Evolutionary conservation across 441 rosid species (phyloP).

Genomic region (Mallotus repandus): DNA sequence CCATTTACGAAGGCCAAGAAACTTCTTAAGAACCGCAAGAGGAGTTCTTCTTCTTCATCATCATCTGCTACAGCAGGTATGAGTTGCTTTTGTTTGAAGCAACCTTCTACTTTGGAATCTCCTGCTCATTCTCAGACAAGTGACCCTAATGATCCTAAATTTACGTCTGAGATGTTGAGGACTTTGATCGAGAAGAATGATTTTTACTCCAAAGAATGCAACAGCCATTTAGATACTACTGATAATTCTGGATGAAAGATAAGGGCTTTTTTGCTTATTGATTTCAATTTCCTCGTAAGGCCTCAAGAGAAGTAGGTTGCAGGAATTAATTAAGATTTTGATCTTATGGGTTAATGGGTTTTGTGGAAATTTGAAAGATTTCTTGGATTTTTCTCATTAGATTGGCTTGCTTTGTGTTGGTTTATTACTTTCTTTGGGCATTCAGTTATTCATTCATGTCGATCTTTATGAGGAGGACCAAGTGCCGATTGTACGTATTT

Average conservation of each 20-base stretch:
- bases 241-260: background rate
- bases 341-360: background rate
- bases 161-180: slow-evolving; percentile 43
- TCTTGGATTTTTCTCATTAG: background rate
- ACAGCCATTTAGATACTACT: slow-evolving; percentile 6
- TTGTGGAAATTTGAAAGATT: background rate
- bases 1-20: slow-evolving; percentile 29
- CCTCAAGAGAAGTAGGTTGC: background rate
- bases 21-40: slow-evolving; percentile 3
- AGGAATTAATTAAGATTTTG: background rate
- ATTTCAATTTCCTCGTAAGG: background rate
- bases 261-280: background rate
- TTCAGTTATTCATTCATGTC: slow-evolving; percentile 1
- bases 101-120: slow-evolving; percentile 37
- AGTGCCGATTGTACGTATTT: too few relatives aligned
- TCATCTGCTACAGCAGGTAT: slow-evolving; percentile 8
- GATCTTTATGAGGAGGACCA: background rate
- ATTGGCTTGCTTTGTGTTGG: background rate
- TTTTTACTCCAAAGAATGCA: slow-evolving; percentile 19
- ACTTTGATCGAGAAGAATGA: slow-evolving; percentile 19
- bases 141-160: slow-evolving; percentile 47
- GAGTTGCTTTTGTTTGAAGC: slow-evolving; percentile 38
- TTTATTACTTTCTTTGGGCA: background rate
- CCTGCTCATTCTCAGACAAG: slow-evolving; percentile 33
- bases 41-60: slow-evolving; percentile 16